phyloP scores from a whole-genome alignment of 2,329 filamentous ascomycete species.

The Colletotrichum phormii region DNA sequence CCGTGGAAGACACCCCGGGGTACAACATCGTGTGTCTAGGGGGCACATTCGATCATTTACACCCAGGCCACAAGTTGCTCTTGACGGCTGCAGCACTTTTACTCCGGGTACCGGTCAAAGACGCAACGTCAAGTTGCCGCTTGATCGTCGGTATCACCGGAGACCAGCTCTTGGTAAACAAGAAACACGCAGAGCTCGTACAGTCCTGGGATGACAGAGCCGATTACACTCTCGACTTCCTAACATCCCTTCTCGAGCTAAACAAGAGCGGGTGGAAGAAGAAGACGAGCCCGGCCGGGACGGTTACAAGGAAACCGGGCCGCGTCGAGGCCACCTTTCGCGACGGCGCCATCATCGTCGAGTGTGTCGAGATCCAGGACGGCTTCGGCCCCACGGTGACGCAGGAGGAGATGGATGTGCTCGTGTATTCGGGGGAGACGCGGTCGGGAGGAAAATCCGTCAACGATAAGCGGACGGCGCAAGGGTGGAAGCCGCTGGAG shows the following conservation, averaged over 20 bases:
- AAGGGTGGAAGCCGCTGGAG: slow-evolving; percentile 80
- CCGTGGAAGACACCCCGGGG: slow-evolving; percentile 15
- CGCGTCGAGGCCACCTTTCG: slow-evolving; percentile 66
- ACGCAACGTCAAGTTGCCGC: slow-evolving; percentile 57
- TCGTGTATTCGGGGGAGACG: slow-evolving; percentile 92
- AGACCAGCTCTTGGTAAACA: slow-evolving; percentile 86
- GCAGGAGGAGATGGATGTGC: slow-evolving; percentile 78
- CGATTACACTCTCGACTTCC: slow-evolving; percentile 75
- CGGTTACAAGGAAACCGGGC: slow-evolving; percentile 47
- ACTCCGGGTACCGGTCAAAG: slow-evolving; percentile 62
- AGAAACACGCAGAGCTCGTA: slow-evolving; percentile 85
- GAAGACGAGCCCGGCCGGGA: slow-evolving; percentile 49
- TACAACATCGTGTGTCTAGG: slow-evolving; percentile 76
- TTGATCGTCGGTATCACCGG: slow-evolving; percentile 90
- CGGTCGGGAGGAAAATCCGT: slow-evolving; percentile 84
- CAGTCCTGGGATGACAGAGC: slow-evolving; percentile 85
- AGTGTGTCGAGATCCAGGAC: slow-evolving; percentile 88
- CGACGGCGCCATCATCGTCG: slow-evolving; percentile 71
- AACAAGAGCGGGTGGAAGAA: slow-evolving; percentile 57
- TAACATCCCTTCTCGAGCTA: slow-evolving; percentile 70
- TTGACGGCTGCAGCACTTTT: slow-evolving; percentile 87
- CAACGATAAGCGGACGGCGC: slow-evolving; percentile 82
- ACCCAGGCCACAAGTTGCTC: slow-evolving; percentile 95
- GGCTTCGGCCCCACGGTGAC: slow-evolving; percentile 92
- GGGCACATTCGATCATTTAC: slow-evolving; percentile 96